Conservation (phyloP, 768 basidiomycete genomes). For the Auriscalpium vulgare region DNA sequence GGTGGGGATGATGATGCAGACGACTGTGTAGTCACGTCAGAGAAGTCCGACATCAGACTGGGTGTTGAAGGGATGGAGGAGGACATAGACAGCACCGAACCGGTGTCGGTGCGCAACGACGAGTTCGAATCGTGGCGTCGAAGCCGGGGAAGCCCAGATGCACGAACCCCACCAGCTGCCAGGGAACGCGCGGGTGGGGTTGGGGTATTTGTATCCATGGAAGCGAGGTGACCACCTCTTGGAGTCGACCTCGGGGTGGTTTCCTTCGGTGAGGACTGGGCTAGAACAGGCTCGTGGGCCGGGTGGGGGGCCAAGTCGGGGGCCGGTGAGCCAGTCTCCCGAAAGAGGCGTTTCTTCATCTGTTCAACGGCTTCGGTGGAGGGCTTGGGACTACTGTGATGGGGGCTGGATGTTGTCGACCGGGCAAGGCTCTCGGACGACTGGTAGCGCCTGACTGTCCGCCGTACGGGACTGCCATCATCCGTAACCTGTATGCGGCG, state of each 20-base stretch:
- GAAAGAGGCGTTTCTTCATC: slow-evolving; percentile 53
- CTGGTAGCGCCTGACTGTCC: background rate
- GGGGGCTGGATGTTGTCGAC: background rate
- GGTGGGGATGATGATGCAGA: slow-evolving; percentile 47
- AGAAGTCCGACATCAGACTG: slow-evolving; percentile 52
- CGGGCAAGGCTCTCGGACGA: background rate
- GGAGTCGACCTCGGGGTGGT: background rate
- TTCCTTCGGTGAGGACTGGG: background rate
- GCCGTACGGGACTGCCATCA: background rate
- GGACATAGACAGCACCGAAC: slow-evolving; percentile 24
- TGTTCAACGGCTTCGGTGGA: slow-evolving; percentile 49
- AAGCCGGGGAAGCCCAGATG: slow-evolving; percentile 9
- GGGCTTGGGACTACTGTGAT: slow-evolving; percentile 18
- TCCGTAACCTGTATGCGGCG: background rate
- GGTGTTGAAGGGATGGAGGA: slow-evolving; percentile 42
- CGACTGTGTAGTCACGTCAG: slow-evolving; percentile 49
- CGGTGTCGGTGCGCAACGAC: slow-evolving; percentile 11
- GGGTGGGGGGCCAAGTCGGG: too few relatives aligned
- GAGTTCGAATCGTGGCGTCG: slow-evolving; percentile 7
- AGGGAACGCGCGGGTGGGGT: background rate
- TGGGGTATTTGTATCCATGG: slow-evolving; percentile 1
- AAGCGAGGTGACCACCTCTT: background rate
- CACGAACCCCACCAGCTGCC: too few relatives aligned
- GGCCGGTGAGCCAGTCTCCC: slow-evolving; percentile 23
- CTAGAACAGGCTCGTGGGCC: slow-evolving; percentile 16